phyloP scores from a whole-genome alignment of 495 filamentous ascomycete genomes.

The Neurospora sp. region DNA sequence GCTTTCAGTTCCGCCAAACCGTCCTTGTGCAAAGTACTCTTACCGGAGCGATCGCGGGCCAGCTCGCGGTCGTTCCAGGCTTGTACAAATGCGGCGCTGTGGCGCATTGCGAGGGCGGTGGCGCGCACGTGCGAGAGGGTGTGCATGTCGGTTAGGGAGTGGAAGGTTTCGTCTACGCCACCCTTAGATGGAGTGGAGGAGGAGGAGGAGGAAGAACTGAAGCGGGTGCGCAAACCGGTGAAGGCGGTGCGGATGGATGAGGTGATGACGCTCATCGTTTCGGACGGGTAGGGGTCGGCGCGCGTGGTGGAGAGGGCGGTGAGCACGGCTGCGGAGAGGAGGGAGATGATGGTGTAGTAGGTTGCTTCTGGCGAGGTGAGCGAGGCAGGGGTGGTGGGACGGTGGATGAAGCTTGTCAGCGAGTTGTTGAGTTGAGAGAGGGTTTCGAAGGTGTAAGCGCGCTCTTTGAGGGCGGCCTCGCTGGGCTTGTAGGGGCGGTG shows the following conservation, averaged over 20 bases:
- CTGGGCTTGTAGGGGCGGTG: constrained; percentile 27
- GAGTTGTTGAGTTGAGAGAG: constrained; percentile 21
- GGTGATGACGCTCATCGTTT: constrained; percentile 2
- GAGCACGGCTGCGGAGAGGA: constrained; percentile 15
- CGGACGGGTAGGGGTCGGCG: constrained; percentile 9
- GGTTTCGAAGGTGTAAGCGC: constrained; percentile 21
- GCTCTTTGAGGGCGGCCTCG: constrained; percentile 25
- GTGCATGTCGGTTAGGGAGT: constrained; percentile 14
- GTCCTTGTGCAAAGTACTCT: constrained; percentile 24
- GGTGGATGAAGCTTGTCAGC: constrained; percentile 22
- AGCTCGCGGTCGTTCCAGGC: constrained; percentile 26
- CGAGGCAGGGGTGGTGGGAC: constrained; percentile 4
- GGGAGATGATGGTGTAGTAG: constrained; percentile 20
- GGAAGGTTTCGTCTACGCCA: not conserved
- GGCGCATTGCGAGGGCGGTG: constrained; percentile 25
- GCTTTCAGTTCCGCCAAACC: constrained; percentile 26
- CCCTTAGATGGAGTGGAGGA: not conserved
- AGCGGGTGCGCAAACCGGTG: constrained; percentile 12
- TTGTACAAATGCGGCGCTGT: constrained; percentile 23
- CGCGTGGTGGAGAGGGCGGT: constrained; percentile 16
- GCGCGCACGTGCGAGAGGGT: constrained; percentile 26
- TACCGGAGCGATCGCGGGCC: constrained; percentile 27
- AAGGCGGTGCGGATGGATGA: constrained; percentile 12
- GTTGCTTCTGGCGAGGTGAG: constrained; percentile 17
- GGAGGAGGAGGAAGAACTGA: not conserved